These are phyloP conservation scores for Hura crepitans DNA, from an alignment of 441 rosid genomes.

Conservation along the genomic window DNA sequence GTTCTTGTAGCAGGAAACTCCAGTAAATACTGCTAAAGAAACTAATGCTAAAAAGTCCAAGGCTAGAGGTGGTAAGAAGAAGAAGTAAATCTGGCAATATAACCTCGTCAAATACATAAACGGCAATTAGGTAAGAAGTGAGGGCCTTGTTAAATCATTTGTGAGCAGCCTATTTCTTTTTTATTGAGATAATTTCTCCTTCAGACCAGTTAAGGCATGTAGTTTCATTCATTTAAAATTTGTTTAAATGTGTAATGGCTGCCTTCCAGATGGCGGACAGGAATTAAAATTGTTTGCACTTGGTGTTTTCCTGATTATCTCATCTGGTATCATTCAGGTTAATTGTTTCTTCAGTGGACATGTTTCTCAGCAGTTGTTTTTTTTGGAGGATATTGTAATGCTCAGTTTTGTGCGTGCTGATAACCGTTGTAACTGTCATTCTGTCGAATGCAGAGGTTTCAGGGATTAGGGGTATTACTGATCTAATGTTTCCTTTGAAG, in stretches of 20 bases:
- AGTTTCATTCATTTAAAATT: not conserved
- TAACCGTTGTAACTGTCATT: not conserved
- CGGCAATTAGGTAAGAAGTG: not conserved
- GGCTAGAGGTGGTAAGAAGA: slow-evolving; percentile 62
- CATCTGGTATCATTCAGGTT: too few relatives aligned
- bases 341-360: not conserved
- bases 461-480: too few relatives aligned
- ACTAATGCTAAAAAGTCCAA: slow-evolving; percentile 51
- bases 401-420: not conserved
- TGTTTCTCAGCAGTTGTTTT: not conserved
- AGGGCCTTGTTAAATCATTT: not conserved
- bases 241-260: not conserved
- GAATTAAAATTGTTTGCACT: not conserved
- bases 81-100: slow-evolving; percentile 34
- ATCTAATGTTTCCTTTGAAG: too few relatives aligned
- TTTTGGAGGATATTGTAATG: not conserved
- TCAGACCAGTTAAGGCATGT: too few relatives aligned
- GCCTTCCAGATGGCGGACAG: not conserved
- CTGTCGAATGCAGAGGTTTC: not conserved
- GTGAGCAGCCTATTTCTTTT: not conserved
- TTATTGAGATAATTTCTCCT: too few relatives aligned
- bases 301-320: not conserved
- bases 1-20: slow-evolving; percentile 42
- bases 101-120: not conserved
- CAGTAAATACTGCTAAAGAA: slow-evolving; percentile 38